These are phyloP conservation scores for Auricularia heimuer DNA, from an alignment of 768 basidiomycete species.

Conservation along the genomic window DNA sequence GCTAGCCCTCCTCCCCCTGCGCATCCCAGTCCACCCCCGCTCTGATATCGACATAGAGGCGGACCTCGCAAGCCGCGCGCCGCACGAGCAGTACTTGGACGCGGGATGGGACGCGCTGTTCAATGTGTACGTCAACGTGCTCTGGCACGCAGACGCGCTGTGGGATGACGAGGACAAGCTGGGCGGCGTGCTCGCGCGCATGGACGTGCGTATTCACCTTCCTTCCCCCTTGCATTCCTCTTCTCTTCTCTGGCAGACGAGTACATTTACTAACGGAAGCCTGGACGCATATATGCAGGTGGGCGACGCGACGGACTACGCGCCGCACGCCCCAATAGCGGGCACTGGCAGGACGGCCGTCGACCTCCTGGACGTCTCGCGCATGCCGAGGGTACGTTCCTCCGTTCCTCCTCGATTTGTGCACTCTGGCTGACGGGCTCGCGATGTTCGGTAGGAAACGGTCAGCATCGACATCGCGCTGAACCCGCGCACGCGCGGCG, in stretches of 20 bases:
- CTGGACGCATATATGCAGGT: no score
- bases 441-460: background rate
- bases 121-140: slow-evolving; percentile 1
- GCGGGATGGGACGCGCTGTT: background rate
- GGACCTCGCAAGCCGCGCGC: background rate
- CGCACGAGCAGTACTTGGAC: background rate
- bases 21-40: background rate
- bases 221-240: background rate
- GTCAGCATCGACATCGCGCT: background rate
- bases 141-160: background rate
- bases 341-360: background rate
- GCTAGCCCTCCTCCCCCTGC: background rate
- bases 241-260: background rate
- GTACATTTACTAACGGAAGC: no score
- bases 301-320: background rate
- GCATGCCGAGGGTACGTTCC: background rate
- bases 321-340: background rate
- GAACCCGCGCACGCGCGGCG: background rate
- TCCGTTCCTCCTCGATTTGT: no score
- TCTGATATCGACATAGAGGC: background rate
- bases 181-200: background rate
- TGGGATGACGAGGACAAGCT: background rate
- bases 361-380: background rate
- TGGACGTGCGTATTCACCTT: background rate
- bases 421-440: no score